phyloP scores from a whole-genome alignment of 2,329 filamentous ascomycete genomes.

The Verticillium albo-atrum region DNA sequence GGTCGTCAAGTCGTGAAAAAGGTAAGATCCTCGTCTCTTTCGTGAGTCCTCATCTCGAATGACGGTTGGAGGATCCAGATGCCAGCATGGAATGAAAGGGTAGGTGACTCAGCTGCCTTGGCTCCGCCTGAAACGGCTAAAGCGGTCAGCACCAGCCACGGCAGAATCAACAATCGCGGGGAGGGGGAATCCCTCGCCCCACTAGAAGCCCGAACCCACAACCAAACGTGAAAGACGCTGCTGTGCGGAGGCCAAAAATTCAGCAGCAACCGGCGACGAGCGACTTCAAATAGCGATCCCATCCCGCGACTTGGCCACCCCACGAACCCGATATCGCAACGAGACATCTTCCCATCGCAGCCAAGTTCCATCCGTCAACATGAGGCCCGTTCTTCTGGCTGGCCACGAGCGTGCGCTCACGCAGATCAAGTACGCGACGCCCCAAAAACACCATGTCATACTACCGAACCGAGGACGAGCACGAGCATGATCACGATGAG shows the following conservation, averaged over 20 bases:
- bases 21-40: not conserved
- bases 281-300: constrained; percentile 11
- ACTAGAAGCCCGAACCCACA: constrained; percentile 36
- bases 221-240: constrained; percentile 10
- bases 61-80: not conserved
- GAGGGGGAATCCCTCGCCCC: constrained; percentile 22
- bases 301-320: not conserved
- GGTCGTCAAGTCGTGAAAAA: not conserved
- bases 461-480: not conserved
- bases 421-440: constrained; percentile 69
- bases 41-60: not conserved
- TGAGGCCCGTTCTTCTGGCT: constrained; percentile 94
- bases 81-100: not conserved
- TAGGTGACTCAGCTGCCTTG: not conserved
- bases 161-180: constrained; percentile 1
- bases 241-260: constrained; percentile 12
- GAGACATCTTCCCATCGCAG: constrained; percentile 6
- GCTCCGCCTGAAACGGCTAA: not conserved
- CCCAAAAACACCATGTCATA: not conserved
- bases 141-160: not conserved
- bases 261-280: constrained; percentile 11
- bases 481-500: not conserved
- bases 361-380: constrained; percentile 43
- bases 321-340: constrained; percentile 3
- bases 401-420: constrained; percentile 96